A percentile compares a stretch with the other conserved stretches of the same genome.
These are phyloP conservation scores for Bassia scoparia DNA, from an alignment of 148 eudicot genomes.

Conservation along the genomic window DNA sequence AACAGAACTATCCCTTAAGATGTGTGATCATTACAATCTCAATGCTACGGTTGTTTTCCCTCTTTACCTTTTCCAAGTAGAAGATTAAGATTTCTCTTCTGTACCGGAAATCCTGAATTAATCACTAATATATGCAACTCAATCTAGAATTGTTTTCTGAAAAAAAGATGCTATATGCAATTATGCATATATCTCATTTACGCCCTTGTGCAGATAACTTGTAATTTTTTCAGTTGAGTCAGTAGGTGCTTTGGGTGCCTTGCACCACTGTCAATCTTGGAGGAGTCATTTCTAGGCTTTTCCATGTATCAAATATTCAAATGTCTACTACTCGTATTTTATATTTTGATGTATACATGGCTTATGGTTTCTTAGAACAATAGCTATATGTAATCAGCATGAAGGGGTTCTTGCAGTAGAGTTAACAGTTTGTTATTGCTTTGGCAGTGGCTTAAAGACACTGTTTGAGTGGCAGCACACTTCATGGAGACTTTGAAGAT, in stretches of 20 bases:
- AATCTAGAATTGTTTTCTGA: background rate
- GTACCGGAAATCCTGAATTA: background rate
- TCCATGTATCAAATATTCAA: no score
- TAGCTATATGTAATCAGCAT: background rate
- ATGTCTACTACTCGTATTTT: no score
- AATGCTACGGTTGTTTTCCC: background rate
- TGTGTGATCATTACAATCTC: background rate
- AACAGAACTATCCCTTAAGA: background rate
- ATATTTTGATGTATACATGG: background rate
- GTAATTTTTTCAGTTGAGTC: no score
- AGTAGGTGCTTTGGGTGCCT: background rate
- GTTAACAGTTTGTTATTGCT: slow-evolving; percentile 16
- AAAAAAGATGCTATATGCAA: background rate
- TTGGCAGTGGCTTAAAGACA: slow-evolving; percentile 91
- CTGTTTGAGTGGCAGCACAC: slow-evolving; percentile 89
- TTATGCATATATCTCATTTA: background rate
- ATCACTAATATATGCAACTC: background rate
- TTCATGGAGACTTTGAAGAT: slow-evolving; percentile 74
- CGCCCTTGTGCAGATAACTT: background rate
- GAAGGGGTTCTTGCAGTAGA: background rate
- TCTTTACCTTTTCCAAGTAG: background rate
- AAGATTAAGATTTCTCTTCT: background rate
- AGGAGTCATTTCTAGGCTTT: no score
- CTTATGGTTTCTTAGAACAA: background rate
- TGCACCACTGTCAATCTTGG: background rate